Base-by-base conservation (phyloP, 2,329 filamentous ascomycete species). In the Exophiala aquamarina region DNA sequence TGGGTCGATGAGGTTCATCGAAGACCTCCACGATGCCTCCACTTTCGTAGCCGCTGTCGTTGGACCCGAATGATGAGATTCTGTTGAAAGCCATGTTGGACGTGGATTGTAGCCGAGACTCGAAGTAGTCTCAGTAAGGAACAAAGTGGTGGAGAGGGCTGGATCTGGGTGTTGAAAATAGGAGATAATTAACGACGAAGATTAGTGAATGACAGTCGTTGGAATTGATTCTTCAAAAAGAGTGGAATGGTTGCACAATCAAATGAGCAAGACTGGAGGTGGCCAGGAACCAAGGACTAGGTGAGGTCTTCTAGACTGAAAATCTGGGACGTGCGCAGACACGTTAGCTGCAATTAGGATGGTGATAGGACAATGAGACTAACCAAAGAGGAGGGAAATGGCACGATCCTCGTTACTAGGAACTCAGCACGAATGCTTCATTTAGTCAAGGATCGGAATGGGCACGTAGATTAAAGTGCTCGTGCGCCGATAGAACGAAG, bases 21-120 rank as follows among this genome's bases (percentile, higher is more conserved):
- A 77, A 73, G 54, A 77, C 73, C 53, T 74, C 75, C 60, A 87
- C 83, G 45, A 85, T 79, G 61, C 86, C 86, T 69, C 78, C 86
- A 48, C 77, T 82, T 56, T 86, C 83, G 66, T 83, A 87, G 45
- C 80, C 78, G 59, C 82, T 81, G 66, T 79, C 82, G 59, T 71
- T 72, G 49, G 73, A 70, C 49, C 75, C 70, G 41, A 57, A 58
- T 4, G 56, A 57, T 13, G 69, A 65, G 57, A 73, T 70, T 60
- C 71, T 71, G 59, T 75, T 71, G 63, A 72, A 79, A 60, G 78
- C 74, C 79, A 83, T 83, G 60, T 62, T 77, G 43, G 20, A 35
- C 14, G 38, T 32, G 11, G 21, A 36, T 32, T 41, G 13, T 34
- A 37, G 19, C 13, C 8, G 23, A 13, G 40, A 32, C 39, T 31